Base-by-base conservation (phyloP, 768 basidiomycete species). In the Tremella fuciformis region DNA sequence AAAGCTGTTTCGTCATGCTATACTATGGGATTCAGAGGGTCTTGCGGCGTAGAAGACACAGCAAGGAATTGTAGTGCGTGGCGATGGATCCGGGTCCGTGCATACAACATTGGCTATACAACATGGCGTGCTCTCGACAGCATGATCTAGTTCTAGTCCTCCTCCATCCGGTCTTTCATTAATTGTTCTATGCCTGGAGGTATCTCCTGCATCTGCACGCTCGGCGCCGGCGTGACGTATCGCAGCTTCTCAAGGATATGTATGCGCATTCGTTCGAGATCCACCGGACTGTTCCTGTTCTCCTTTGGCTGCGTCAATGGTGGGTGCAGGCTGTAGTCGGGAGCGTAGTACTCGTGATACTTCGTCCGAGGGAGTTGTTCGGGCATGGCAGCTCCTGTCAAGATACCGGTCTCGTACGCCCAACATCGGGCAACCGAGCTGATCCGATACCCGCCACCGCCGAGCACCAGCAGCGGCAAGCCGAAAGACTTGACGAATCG, bases 351-450 rank as follows among this genome's bases (percentile, higher is more conserved):
- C 6, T 87, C 82, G 69, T 96, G 89, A 78, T 97, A 99, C 1
- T 89, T 84, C 0, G 91, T 97, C 21, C 80, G 79, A 0, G 94
- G 94, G 8, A 99, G 85, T 59, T 88, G 86, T 78, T 94, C 87
- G 0, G 91, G 87, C 25, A 99, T 83, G 8, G 71, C 62, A 0
- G 86, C 84, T 15, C 89, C 91, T 47, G 96, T 86, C 8, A 94
- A 84, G 0, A 98, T 88, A 13, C 90, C 86, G 0, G 96, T 99
- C 77, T 99, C 94, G 80, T 99, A 94, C 34, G 94, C 87, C 94
- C 94, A 99, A 74, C 94, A 99, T n/a, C 94, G 85, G 47, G 89
- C 88, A 64, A 99, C 96, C 73, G 94, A 94, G 72, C 91, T 89
- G 76, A 97, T 89, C 3, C 91, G 92, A 78, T 99, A 99, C 0